These are phyloP conservation scores for Solanum dulcamara DNA, from an alignment of 257 asterid species.

Conservation along the genomic window DNA sequence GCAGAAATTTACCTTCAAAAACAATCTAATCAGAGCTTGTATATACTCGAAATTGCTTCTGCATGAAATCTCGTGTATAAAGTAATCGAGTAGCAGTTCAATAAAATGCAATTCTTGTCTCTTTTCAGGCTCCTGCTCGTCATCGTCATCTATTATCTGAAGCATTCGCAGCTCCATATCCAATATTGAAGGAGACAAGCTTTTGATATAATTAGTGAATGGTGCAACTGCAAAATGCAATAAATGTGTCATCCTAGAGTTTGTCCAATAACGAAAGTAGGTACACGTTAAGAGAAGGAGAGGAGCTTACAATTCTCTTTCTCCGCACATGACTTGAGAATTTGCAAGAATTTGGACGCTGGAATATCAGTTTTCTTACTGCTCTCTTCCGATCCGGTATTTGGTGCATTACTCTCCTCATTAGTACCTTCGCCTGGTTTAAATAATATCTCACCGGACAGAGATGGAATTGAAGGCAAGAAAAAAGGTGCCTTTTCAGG, in stretches of 20 bases:
- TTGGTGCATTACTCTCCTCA: slow-evolving; percentile 30
- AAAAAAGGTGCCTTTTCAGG: slow-evolving; percentile 92
- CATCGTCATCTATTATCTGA: slow-evolving; percentile 64
- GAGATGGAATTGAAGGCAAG: slow-evolving; percentile 71
- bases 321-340: slow-evolving; percentile 40
- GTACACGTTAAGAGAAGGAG: background rate
- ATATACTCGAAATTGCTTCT: slow-evolving; percentile 71
- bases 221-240: slow-evolving; percentile 51
- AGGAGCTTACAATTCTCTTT: slow-evolving; percentile 45
- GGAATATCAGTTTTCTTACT: slow-evolving; percentile 22
- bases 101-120: slow-evolving; percentile 51
- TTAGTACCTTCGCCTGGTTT: slow-evolving; percentile 36
- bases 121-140: slow-evolving; percentile 38
- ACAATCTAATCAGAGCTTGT: slow-evolving; percentile 69
- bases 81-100: slow-evolving; percentile 64
- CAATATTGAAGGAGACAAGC: slow-evolving; percentile 60
- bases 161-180: slow-evolving; percentile 90
- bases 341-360: slow-evolving; percentile 42
- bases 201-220: slow-evolving; percentile 65
- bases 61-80: slow-evolving; percentile 52
- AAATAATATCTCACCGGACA: slow-evolving; percentile 72
- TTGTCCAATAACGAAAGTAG: background rate
- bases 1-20: slow-evolving; percentile 51
- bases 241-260: background rate
- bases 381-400: slow-evolving; percentile 16